Evolutionary conservation across 2,329 filamentous ascomycete genomes (phyloP).

Genomic region (Pseudogymnoascus sp.): DNA sequence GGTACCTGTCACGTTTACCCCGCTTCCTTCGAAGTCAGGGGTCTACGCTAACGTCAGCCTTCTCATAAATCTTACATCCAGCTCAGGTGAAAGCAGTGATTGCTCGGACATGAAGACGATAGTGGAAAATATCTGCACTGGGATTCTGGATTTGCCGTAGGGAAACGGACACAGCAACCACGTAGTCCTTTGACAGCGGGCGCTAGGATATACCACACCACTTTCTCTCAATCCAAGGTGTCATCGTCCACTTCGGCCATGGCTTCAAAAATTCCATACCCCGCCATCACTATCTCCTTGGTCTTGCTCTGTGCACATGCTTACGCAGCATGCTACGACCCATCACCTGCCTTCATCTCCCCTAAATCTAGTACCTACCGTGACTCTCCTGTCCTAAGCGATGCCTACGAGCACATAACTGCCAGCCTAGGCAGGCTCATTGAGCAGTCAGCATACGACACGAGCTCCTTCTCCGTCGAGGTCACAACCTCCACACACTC

Average conservation of each 20-base stretch:
- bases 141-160: not conserved
- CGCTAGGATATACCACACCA: not conserved
- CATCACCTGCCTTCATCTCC: not conserved
- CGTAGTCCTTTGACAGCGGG: not conserved
- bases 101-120: not conserved
- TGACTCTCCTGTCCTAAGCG: not conserved
- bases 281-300: not conserved
- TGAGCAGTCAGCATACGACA: not conserved
- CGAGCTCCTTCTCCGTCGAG: conserved; percentile 3
- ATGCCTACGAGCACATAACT: not conserved
- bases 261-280: not conserved
- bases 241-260: not conserved
- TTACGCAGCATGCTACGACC: conserved; percentile 4
- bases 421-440: not conserved
- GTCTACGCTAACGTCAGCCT: not conserved
- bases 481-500: conserved; percentile 7
- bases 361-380: not conserved
- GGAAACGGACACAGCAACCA: not conserved
- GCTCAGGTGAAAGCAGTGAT: not conserved
- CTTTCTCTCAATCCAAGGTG: not conserved
- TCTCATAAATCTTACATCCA: not conserved
- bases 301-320: not conserved
- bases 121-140: not conserved
- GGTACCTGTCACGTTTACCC: not conserved
- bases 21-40: not conserved